Conservation (phyloP, 2,329 filamentous ascomycete species). For the Colletotrichum camelliae region DNA sequence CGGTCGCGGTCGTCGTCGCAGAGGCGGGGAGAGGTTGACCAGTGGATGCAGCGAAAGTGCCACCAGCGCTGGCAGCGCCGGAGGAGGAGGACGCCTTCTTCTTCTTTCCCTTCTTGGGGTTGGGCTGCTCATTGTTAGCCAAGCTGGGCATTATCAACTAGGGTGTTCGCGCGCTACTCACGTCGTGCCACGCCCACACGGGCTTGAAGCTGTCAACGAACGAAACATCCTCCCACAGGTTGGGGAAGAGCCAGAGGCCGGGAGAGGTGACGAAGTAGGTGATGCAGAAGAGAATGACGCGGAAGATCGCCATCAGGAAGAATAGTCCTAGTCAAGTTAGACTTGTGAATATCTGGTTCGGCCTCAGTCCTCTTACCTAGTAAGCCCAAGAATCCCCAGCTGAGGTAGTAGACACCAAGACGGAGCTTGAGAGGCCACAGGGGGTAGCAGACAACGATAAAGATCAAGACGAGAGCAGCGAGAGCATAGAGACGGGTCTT, state of each 20-base stretch:
- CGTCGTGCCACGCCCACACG: slow-evolving; percentile 98
- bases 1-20: slow-evolving; percentile 62
- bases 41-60: slow-evolving; percentile 56
- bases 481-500: slow-evolving; percentile 92
- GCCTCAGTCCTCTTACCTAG: slow-evolving; percentile 59
- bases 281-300: slow-evolving; percentile 90
- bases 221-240: slow-evolving; percentile 97
- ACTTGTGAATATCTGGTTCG: not conserved
- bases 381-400: slow-evolving; percentile 89
- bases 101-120: slow-evolving; percentile 64
- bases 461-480: slow-evolving; percentile 82
- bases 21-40: slow-evolving; percentile 57
- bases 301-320: slow-evolving; percentile 97
- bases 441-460: slow-evolving; percentile 91
- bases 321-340: slow-evolving; percentile 76
- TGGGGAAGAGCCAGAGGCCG: slow-evolving; percentile 97
- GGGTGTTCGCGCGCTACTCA: slow-evolving; percentile 45
- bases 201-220: slow-evolving; percentile 98
- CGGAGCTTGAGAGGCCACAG: slow-evolving; percentile 92
- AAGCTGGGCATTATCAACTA: not conserved
- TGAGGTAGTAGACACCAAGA: slow-evolving; percentile 95
- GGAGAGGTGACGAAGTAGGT: slow-evolving; percentile 86
- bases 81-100: slow-evolving; percentile 37
- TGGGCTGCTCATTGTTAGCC: slow-evolving; percentile 33
- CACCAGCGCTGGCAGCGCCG: slow-evolving; percentile 37